phyloP scores from a whole-genome alignment of 2,329 filamentous ascomycete genomes.

The Elsinoe fawcettii region DNA sequence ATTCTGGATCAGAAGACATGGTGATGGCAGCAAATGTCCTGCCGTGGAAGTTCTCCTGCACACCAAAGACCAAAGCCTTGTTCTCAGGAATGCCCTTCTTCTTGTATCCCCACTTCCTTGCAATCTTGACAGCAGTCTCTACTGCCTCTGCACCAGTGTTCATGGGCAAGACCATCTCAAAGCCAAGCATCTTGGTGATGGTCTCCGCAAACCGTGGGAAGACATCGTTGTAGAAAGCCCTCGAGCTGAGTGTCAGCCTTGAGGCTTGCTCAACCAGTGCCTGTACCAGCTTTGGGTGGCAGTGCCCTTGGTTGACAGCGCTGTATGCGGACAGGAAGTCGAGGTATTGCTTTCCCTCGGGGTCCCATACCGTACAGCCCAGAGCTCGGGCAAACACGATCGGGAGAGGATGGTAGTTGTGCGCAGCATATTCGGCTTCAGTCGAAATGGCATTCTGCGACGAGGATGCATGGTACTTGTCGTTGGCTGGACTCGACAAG shows the following conservation, averaged over 20 bases:
- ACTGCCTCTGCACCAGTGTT: constrained; percentile 96
- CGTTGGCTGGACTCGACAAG: constrained; percentile 29
- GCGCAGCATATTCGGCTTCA: constrained; percentile 80
- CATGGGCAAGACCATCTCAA: constrained; percentile 97
- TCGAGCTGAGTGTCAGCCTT: constrained; percentile 81
- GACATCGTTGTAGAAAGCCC: constrained; percentile 97
- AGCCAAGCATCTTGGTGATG: constrained; percentile 79
- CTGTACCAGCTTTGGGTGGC: constrained; percentile 91
- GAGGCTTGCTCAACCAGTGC: constrained; percentile 82
- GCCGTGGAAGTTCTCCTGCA: constrained; percentile 90
- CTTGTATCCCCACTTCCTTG: constrained; percentile 97
- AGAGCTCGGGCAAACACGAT: constrained; percentile 83
- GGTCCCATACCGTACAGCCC: constrained; percentile 91
- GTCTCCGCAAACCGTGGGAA: constrained; percentile 94
- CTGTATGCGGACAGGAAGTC: constrained; percentile 98
- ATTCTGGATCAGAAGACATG: constrained; percentile 91
- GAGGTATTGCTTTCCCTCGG: constrained; percentile 88
- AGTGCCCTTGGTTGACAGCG: constrained; percentile 96
- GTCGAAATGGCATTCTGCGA: constrained; percentile 69
- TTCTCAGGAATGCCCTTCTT: constrained; percentile 80
- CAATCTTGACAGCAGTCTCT: constrained; percentile 92
- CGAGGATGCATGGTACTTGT: constrained; percentile 64
- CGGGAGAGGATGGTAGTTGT: constrained; percentile 97
- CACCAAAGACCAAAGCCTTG: constrained; percentile 77
- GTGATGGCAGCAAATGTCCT: constrained; percentile 93